Base-by-base conservation (phyloP, 352 stramenopile species). In the Pythium dissimile region DNA sequence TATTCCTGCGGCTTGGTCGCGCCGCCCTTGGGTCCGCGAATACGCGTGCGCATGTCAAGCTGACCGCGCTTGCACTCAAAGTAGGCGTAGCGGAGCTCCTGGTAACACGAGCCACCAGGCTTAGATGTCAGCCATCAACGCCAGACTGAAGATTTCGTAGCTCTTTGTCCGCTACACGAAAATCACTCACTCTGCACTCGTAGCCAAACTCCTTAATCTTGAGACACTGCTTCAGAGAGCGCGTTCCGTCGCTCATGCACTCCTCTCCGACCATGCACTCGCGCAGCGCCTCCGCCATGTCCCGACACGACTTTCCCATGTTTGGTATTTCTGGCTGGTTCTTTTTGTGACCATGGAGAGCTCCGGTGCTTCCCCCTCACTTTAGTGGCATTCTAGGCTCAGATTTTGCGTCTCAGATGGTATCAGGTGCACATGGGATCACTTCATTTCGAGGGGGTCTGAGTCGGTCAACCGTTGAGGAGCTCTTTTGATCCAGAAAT, bases 61-160 rank as follows among this genome's bases (percentile, higher is more conserved):
- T 93, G 83, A 21, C 83, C 83, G 20, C 83, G 83, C 58, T 88
- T 91, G 72, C 83, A 93, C 67, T 93, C 83, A 64, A 93, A 93
- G 62, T 93, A 93, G 21, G 83, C 80, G 37, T 85, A 67, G 6
- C 83, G 83, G 28, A 86, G 86, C 44, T 85, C 80, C 83, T 92
- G 21, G 9, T n/a, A 21, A 16, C 10, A 16, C 26, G 28, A 37
- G 8, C 1, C 30, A 54, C 26, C 31, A 56, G 2, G 46, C 26
- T 26, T 27, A 24, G 35, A 18, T 20, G 18, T 48, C 15, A 28
- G 23, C 28, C 34, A 44, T 37, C 30, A 45, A 16, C 2, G 38
- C 35, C 24, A n/a, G n/a, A n/a, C n/a, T n/a, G n/a, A n/a, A n/a
- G n/a, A n/a, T n/a, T n/a, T 13, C 3, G 31, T 35, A 24, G 18